Conservation (phyloP, 768 basidiomycete species). For the Calocera viscosa region DNA sequence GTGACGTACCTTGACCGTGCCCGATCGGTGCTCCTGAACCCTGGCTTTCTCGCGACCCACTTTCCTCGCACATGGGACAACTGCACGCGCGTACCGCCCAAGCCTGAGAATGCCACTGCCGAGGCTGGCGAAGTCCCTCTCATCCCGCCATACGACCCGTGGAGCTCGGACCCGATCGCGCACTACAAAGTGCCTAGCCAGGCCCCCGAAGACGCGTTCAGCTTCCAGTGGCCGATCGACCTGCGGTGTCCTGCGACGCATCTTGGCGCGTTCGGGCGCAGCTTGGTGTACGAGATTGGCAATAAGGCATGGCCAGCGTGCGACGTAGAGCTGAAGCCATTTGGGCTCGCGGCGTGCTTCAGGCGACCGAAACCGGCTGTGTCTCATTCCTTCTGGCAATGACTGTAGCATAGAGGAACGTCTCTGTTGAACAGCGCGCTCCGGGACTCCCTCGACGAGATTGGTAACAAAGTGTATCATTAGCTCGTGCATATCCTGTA, state of each 20-base stretch:
- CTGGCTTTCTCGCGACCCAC: not conserved
- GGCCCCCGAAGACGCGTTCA: not conserved
- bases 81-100: not conserved
- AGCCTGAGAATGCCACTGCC: not conserved
- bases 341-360: not conserved
- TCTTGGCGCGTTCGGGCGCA: not conserved
- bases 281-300: constrained; percentile 3
- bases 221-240: not conserved
- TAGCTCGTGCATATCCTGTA: not conserved
- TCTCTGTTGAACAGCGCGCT: not conserved
- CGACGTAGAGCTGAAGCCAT: not conserved
- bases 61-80: not conserved
- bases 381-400: not conserved
- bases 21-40: not conserved
- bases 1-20: not conserved
- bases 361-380: not conserved
- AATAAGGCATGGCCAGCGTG: not conserved
- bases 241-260: not conserved
- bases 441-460: too few relatives aligned
- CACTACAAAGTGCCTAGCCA: not conserved
- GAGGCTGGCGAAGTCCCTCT: not conserved
- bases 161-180: not conserved
- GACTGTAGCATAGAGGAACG: too few relatives aligned
- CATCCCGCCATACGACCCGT: not conserved
- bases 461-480: not conserved